phyloP scores from a whole-genome alignment of 2,329 filamentous ascomycete genomes.

The Botrytis porri region DNA sequence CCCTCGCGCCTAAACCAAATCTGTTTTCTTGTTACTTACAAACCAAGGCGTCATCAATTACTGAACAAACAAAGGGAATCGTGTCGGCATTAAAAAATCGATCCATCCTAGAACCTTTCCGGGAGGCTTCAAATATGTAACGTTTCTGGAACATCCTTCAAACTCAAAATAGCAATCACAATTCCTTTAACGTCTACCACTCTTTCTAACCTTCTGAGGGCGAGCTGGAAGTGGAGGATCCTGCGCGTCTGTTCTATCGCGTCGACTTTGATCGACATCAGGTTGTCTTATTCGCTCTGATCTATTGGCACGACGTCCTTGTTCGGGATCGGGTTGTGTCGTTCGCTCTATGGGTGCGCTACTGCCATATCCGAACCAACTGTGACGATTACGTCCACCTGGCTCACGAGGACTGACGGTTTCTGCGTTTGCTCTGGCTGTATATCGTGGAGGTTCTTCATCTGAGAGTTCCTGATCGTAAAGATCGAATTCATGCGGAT shows the following conservation, averaged over 20 bases:
- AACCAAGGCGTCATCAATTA: constrained; percentile 13
- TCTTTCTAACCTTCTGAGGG: constrained; percentile 16
- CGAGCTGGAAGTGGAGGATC: constrained; percentile 9
- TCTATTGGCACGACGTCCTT: constrained; percentile 26
- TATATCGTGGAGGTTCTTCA: constrained; percentile 36
- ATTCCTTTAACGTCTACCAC: constrained; percentile 11
- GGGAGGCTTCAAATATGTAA: not conserved
- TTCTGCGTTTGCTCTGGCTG: constrained; percentile 23
- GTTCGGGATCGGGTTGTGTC: constrained; percentile 35
- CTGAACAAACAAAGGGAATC: constrained; percentile 16
- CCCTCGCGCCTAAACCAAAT: not conserved
- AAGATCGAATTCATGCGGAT: constrained; percentile 51
- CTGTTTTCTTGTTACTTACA: not conserved
- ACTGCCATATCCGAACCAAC: constrained; percentile 38
- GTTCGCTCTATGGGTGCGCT: constrained; percentile 32
- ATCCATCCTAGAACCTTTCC: not conserved
- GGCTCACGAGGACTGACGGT: constrained; percentile 21
- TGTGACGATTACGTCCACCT: constrained; percentile 23
- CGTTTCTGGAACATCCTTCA: not conserved
- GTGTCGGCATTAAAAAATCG: not conserved
- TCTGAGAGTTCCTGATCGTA: constrained; percentile 25
- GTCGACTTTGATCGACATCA: constrained; percentile 33
- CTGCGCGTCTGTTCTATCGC: not conserved
- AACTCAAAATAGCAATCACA: not conserved
- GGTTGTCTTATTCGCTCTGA: constrained; percentile 35